Conservation (phyloP, 2,329 filamentous ascomycete species). For the Fusarium longipes region DNA sequence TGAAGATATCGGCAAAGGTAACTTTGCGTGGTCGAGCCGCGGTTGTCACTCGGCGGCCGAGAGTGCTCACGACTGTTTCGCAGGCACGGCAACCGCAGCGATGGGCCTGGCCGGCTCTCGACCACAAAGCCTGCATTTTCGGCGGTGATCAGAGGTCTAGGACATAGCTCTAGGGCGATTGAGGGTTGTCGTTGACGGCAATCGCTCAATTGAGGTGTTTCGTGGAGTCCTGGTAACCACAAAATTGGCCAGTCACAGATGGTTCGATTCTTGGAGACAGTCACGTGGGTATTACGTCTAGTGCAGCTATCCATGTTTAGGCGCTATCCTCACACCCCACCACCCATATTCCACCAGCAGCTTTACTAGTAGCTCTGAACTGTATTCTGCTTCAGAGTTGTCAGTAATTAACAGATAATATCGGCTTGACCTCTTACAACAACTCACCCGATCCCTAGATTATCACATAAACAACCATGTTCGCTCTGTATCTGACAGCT, state of each 20-base stretch:
- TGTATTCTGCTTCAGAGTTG: conserved; percentile 21
- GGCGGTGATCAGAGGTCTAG: conserved; percentile 23
- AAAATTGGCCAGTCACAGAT: conserved; percentile 44
- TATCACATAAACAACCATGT: conserved; percentile 61
- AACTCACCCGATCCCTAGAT: background rate
- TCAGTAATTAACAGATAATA: conserved; percentile 3
- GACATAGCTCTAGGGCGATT: conserved; percentile 42
- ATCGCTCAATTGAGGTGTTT: conserved; percentile 44
- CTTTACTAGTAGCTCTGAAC: conserved; percentile 20
- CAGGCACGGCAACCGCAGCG: conserved; percentile 73
- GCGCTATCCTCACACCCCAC: conserved; percentile 45
- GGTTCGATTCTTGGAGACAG: conserved; percentile 45
- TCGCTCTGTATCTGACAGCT: conserved; percentile 73
- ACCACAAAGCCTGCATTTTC: conserved; percentile 76
- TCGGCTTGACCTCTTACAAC: background rate
- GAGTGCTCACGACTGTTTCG: conserved; percentile 60
- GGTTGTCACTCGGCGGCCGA: conserved; percentile 64
- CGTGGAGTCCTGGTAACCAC: conserved; percentile 23
- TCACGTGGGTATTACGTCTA: conserved; percentile 38
- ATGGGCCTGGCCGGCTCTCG: conserved; percentile 71
- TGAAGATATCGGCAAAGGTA: conserved; percentile 66
- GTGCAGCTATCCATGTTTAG: background rate
- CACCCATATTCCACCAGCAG: conserved; percentile 36
- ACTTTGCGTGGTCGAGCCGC: conserved; percentile 61
- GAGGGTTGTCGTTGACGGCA: conserved; percentile 19